Conservation (phyloP, 2,329 filamentous ascomycete species). For the Fusarium siculi region DNA sequence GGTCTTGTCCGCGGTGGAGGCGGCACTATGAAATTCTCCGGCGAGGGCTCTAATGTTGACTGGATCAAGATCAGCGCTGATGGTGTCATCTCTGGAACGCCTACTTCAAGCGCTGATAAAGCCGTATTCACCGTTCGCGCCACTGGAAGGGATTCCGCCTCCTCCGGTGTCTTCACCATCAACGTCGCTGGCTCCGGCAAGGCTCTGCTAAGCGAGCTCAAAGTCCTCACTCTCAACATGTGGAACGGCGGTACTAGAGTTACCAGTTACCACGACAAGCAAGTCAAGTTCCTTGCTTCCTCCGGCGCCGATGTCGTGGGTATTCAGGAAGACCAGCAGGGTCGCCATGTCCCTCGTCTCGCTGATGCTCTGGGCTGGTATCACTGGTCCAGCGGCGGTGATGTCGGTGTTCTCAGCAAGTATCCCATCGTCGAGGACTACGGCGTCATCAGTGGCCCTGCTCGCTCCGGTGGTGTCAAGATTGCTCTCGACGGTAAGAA, state of each 20-base stretch:
- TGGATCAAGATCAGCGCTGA: slow-evolving; percentile 50
- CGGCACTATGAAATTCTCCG: slow-evolving; percentile 44
- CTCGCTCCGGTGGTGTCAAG: slow-evolving; percentile 44
- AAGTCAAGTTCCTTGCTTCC: slow-evolving; percentile 49
- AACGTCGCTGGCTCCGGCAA: slow-evolving; percentile 44
- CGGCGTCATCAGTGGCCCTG: slow-evolving; percentile 37
- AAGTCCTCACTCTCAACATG: slow-evolving; percentile 53
- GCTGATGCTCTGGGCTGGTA: slow-evolving; percentile 54
- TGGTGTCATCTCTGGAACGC: slow-evolving; percentile 52
- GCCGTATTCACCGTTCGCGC: slow-evolving; percentile 45
- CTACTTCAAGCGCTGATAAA: slow-evolving; percentile 30
- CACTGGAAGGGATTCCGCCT: slow-evolving; percentile 40
- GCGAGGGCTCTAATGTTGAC: slow-evolving; percentile 30
- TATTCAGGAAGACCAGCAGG: slow-evolving; percentile 50
- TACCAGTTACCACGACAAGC: slow-evolving; percentile 52
- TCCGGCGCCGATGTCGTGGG: slow-evolving; percentile 51
- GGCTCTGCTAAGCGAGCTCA: slow-evolving; percentile 48
- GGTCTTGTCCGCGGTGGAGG: slow-evolving; percentile 48
- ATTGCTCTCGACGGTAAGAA: slow-evolving; percentile 49
- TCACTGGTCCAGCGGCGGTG: slow-evolving; percentile 47
- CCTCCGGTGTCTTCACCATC: slow-evolving; percentile 46
- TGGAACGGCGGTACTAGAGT: slow-evolving; percentile 53
- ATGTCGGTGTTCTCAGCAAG: slow-evolving; percentile 51
- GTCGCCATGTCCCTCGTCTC: slow-evolving; percentile 47
- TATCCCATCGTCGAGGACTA: slow-evolving; percentile 52